Conservation (phyloP, 1,284 basidiomycete genomes). For the Cryptococcus neoformans region DNA sequence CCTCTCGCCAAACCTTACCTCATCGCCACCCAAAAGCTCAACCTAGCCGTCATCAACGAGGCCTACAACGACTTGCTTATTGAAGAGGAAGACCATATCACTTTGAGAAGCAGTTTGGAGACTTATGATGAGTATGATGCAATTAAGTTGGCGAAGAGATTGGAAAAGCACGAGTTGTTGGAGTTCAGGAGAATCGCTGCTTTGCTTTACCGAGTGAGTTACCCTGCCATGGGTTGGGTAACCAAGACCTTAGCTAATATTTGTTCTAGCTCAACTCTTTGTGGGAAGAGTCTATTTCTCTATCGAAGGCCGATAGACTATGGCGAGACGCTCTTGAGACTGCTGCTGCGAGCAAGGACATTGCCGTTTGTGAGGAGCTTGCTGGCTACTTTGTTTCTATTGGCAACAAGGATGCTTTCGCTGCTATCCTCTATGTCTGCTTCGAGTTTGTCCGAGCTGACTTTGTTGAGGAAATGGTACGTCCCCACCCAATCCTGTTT, state of each 20-base stretch:
- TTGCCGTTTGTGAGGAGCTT: conserved; percentile 89
- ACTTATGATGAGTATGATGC: conserved; percentile 98
- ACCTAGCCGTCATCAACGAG: conserved; percentile 95
- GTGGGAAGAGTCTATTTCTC: conserved; percentile 91
- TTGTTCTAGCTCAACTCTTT: conserved; percentile 74
- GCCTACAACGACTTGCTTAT: conserved; percentile 96
- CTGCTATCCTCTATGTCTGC: conserved; percentile 83
- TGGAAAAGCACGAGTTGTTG: conserved; percentile 88
- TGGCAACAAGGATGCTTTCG: conserved; percentile 97
- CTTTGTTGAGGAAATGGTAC: conserved; percentile 77
- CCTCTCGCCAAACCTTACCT: conserved; percentile 95
- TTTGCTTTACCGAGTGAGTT: conserved; percentile 84
- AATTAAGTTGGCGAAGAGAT: conserved; percentile 74
- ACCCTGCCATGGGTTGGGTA: neutral
- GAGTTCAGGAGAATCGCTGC: conserved; percentile 95
- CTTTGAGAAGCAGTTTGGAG: conserved; percentile 91
- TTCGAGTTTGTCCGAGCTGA: conserved; percentile 92
- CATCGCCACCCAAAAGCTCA: conserved; percentile 95
- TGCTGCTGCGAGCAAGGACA: conserved; percentile 73
- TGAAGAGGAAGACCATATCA: conserved; percentile 98
- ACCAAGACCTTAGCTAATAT: neutral
- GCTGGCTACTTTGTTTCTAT: conserved; percentile 94
- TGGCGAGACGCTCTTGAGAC: conserved; percentile 97
- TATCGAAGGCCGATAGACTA: conserved; percentile 94
- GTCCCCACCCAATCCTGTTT: conserved; percentile 3